phyloP scores from a whole-genome alignment of 345 rosid species.

The Euclidium syriacum region DNA sequence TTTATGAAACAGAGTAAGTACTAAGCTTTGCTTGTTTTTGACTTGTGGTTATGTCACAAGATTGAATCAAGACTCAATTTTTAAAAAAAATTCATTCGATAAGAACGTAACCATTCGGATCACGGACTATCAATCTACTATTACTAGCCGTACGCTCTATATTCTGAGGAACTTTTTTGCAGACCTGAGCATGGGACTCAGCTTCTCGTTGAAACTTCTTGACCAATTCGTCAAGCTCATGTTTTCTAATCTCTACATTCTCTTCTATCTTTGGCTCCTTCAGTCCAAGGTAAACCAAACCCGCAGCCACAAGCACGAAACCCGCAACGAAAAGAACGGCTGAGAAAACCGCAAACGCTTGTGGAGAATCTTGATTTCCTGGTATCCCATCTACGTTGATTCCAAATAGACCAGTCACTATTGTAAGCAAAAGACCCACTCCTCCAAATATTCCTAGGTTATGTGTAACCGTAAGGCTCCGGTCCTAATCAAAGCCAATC shows the following conservation, averaged over 20 bases:
- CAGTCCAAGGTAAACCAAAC: constrained; percentile 52
- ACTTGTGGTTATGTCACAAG: no score
- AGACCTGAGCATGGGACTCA: constrained; percentile 54
- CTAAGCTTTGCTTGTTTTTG: no score
- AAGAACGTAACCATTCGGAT: constrained; percentile 41
- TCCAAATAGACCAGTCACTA: constrained; percentile 58
- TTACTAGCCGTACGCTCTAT: constrained; percentile 31
- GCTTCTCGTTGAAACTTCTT: constrained; percentile 57
- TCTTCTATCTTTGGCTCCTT: constrained; percentile 44
- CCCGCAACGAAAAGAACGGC: constrained; percentile 40
- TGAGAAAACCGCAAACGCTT: constrained; percentile 47
- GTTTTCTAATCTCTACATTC: constrained; percentile 41
- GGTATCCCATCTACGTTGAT: constrained; percentile 70
- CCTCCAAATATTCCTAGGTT: constrained; percentile 68
- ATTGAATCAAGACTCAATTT: no score
- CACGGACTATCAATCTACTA: constrained; percentile 33
- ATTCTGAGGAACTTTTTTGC: constrained; percentile 31
- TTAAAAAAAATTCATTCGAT: no score
- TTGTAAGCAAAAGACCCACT: constrained; percentile 53
- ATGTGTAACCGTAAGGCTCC: constrained; percentile 57
- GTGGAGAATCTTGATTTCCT: constrained; percentile 38
- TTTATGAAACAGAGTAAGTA: no score
- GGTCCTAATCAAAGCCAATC: constrained; percentile 40
- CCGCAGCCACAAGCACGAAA: constrained; percentile 34
- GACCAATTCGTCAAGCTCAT: constrained; percentile 57